Evolutionary conservation across 306 rosid species (phyloP).

Genomic region (Quercus glauca): DNA sequence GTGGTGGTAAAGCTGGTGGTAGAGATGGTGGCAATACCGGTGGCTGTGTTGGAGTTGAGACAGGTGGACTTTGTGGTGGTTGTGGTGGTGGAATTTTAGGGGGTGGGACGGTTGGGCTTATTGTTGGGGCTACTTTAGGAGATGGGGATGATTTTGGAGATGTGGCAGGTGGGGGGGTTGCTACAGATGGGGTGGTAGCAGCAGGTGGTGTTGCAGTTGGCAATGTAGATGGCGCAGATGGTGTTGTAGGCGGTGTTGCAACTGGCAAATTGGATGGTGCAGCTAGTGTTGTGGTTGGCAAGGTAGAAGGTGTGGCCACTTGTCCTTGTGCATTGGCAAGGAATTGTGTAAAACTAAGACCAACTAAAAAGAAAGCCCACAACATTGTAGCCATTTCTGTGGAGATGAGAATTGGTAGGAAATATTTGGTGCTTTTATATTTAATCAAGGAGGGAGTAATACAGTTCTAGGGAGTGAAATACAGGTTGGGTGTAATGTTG

Average conservation of each 20-base stretch:
- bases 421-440: slow-evolving; percentile 13
- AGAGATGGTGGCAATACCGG: slow-evolving; percentile 39
- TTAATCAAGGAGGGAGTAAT: neutral
- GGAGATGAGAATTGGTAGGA: slow-evolving; percentile 6
- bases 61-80: slow-evolving; percentile 58
- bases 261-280: slow-evolving; percentile 6
- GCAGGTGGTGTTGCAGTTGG: slow-evolving; percentile 7
- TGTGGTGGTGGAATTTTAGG: slow-evolving; percentile 60
- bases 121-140: slow-evolving; percentile 53
- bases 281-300: slow-evolving; percentile 28
- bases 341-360: slow-evolving; percentile 25
- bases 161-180: slow-evolving; percentile 35
- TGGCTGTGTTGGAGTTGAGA: slow-evolving; percentile 46
- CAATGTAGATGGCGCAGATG: neutral
- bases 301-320: slow-evolving; percentile 31
- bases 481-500: slow-evolving; percentile 27
- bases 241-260: neutral
- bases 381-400: slow-evolving; percentile 29
- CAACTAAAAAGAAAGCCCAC: slow-evolving; percentile 15
- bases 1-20: slow-evolving; percentile 49
- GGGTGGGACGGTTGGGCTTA: slow-evolving; percentile 45
- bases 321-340: slow-evolving; percentile 35
- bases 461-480: neutral
- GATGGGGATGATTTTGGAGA: slow-evolving; percentile 53
- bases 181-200: slow-evolving; percentile 22